phyloP scores from a whole-genome alignment of 192 early-diverging fungal genomes.

The Phycomyces blakesleeanus region DNA sequence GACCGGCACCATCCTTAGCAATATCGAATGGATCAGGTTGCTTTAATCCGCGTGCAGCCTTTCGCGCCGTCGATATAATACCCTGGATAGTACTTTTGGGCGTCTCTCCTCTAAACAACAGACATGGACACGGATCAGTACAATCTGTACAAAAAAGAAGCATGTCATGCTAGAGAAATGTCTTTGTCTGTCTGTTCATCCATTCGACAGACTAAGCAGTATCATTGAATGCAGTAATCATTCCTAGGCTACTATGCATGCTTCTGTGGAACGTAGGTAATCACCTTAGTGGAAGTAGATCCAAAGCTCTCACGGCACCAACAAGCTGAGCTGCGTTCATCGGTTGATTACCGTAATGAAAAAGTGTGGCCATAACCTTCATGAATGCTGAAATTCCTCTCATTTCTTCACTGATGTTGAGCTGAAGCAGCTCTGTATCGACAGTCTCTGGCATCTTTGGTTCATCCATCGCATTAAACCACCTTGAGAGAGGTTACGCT shows the following conservation, averaged over 20 bases:
- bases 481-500: no score
- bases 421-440: constrained; percentile 36
- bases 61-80: constrained; percentile 42
- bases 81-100: constrained; percentile 49
- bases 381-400: constrained; percentile 39
- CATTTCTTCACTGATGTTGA: constrained; percentile 30
- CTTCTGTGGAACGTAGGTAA: no score
- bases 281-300: constrained; percentile 38
- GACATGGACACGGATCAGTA: not conserved
- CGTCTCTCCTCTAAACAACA: constrained; percentile 38
- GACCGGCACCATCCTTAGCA: constrained; percentile 30
- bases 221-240: not conserved
- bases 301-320: constrained; percentile 28
- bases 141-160: not conserved
- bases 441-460: constrained; percentile 4
- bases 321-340: constrained; percentile 39
- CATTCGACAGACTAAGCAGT: not conserved
- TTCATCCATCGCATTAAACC: not conserved
- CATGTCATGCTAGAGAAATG: not conserved
- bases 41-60: constrained; percentile 29
- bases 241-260: not conserved
- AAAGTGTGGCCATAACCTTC: constrained; percentile 40
- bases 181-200: no score
- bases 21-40: constrained; percentile 39
- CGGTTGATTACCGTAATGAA: constrained; percentile 37